phyloP scores from a whole-genome alignment of 495 filamentous ascomycete species.

The Trichocladium antarcticum region DNA sequence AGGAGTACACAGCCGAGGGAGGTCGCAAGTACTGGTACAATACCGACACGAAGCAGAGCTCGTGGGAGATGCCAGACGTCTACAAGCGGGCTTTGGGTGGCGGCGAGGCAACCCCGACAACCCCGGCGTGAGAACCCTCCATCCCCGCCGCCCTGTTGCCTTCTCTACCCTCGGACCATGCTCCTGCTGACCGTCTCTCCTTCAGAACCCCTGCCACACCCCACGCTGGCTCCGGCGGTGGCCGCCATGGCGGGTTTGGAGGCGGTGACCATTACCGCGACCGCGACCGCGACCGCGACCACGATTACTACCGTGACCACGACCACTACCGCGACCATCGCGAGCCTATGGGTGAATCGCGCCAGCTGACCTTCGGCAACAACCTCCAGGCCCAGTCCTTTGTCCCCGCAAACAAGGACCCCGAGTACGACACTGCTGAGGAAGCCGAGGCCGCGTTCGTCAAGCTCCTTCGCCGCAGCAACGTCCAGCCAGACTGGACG shows the following conservation, averaged over 20 bases:
- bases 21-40: constrained; percentile 93
- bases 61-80: constrained; percentile 86
- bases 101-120: constrained; percentile 35
- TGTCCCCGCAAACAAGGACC: constrained; percentile 56
- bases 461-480: constrained; percentile 75
- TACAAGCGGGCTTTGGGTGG: constrained; percentile 60
- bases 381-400: constrained; percentile 52
- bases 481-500: constrained; percentile 79
- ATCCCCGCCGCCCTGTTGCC: not conserved
- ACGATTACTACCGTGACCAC: constrained; percentile 15
- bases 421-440: constrained; percentile 73
- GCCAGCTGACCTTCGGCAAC: constrained; percentile 59
- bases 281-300: constrained; percentile 26
- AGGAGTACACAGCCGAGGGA: constrained; percentile 75
- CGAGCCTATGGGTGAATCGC: constrained; percentile 50
- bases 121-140: constrained; percentile 49
- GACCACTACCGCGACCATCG: constrained; percentile 23
- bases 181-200: constrained; percentile 9
- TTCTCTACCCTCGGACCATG: not conserved
- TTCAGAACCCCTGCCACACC: constrained; percentile 46
- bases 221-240: constrained; percentile 51
- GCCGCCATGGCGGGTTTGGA: constrained; percentile 19
- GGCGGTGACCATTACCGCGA: constrained; percentile 18
- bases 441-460: constrained; percentile 91
- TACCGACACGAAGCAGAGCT: constrained; percentile 79